phyloP scores from a whole-genome alignment of 495 filamentous ascomycete species.

The Lophiotrema nucula region DNA sequence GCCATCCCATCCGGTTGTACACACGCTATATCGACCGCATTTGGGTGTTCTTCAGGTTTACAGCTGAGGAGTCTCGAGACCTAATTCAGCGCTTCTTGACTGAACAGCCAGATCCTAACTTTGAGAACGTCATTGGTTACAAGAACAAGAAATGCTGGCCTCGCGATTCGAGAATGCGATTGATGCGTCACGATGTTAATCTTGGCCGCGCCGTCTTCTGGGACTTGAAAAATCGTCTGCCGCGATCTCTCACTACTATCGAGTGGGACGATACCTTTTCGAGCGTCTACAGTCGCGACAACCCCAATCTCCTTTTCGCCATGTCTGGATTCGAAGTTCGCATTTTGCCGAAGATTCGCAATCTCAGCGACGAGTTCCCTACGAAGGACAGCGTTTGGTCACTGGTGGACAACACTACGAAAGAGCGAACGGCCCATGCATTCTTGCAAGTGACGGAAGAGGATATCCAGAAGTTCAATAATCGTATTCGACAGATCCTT shows the following conservation, averaged over 20 bases:
- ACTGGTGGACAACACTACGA: conserved; percentile 90
- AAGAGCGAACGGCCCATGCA: conserved; percentile 95
- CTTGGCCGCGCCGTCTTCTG: conserved; percentile 97
- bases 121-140: conserved; percentile 98
- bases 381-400: conserved; percentile 99
- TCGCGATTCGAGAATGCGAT: conserved; percentile 90
- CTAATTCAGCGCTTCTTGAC: conserved; percentile 97
- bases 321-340: conserved; percentile 99
- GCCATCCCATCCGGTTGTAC: conserved; percentile 93
- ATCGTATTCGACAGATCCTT: conserved; percentile 95
- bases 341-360: conserved; percentile 93
- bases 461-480: conserved; percentile 99
- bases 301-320: conserved; percentile 94
- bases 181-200: conserved; percentile 99
- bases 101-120: conserved; percentile 98
- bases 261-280: conserved; percentile 99
- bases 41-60: conserved; percentile 96
- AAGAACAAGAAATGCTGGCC: conserved; percentile 99
- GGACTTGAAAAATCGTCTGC: conserved; percentile 97
- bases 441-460: conserved; percentile 98
- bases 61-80: conserved; percentile 89
- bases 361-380: conserved; percentile 93
- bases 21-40: conserved; percentile 97
- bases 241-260: conserved; percentile 91
- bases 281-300: conserved; percentile 98